Conservation (phyloP, 2,329 filamentous ascomycete species). For the Thermomyces lanuginosus region DNA sequence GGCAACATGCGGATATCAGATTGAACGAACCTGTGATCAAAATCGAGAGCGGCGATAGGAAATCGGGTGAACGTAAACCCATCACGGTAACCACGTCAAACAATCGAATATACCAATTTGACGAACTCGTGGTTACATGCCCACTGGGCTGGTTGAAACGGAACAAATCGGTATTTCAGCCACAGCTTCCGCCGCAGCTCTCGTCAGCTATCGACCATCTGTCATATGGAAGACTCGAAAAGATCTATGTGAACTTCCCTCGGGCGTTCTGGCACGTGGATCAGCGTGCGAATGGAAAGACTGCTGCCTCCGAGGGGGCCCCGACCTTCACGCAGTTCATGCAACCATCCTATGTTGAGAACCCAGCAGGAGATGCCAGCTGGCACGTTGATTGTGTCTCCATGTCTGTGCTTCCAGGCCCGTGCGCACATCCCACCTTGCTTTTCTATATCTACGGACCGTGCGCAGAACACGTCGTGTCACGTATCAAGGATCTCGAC, state of each 20-base stretch:
- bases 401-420: constrained; percentile 46
- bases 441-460: constrained; percentile 51
- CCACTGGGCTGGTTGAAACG: constrained; percentile 39
- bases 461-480: constrained; percentile 25
- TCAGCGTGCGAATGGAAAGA: constrained; percentile 6
- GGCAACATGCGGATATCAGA: constrained; percentile 32
- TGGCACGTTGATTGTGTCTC: constrained; percentile 70
- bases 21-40: constrained; percentile 30
- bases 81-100: constrained; percentile 29
- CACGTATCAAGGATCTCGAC: constrained; percentile 14
- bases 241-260: constrained; percentile 51
- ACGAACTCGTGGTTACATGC: constrained; percentile 37
- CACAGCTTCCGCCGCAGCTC: constrained; percentile 27
- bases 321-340: constrained; percentile 64
- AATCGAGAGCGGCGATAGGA: constrained; percentile 20
- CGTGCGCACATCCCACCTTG: constrained; percentile 57
- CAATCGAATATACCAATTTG: constrained; percentile 26
- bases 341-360: constrained; percentile 47
- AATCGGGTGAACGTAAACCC: constrained; percentile 45
- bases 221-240: constrained; percentile 32
- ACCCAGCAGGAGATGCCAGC: constrained; percentile 39
- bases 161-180: constrained; percentile 30
- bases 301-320: constrained; percentile 15
- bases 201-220: constrained; percentile 31
- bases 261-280: constrained; percentile 53